Evolutionary conservation across 306 rosid genomes (phyloP).

Genomic region (Spatholobus suberectus): DNA sequence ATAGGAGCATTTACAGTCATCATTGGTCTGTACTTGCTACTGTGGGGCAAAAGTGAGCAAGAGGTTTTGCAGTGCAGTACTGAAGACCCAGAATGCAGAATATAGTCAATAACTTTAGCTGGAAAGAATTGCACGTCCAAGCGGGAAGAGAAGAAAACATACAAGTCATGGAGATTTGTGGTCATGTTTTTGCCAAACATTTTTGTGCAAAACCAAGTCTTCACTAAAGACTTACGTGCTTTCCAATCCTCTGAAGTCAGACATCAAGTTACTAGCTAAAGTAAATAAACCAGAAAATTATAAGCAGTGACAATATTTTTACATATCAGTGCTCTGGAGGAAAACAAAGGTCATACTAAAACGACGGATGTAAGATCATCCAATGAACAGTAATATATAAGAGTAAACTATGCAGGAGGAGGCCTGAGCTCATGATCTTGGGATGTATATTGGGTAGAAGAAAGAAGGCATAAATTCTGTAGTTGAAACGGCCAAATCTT

Average conservation of each 20-base stretch:
- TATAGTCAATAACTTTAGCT: neutral
- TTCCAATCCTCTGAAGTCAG: neutral
- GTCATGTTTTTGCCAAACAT: neutral
- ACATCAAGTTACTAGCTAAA: too few relatives aligned
- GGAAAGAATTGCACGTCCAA: neutral
- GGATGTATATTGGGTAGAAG: too few relatives aligned
- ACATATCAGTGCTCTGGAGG: too few relatives aligned
- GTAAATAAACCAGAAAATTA: too few relatives aligned
- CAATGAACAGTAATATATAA: too few relatives aligned
- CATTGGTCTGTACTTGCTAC: conserved; percentile 66
- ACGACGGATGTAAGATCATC: too few relatives aligned
- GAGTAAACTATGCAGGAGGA: too few relatives aligned
- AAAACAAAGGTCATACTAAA: too few relatives aligned
- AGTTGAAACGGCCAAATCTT: too few relatives aligned
- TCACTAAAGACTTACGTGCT: neutral
- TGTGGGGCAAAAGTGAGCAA: conserved; percentile 79
- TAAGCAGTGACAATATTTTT: too few relatives aligned
- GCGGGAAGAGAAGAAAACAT: neutral
- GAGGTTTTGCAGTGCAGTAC: conserved; percentile 15
- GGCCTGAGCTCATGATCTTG: too few relatives aligned
- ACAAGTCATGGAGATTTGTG: neutral
- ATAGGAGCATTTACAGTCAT: conserved; percentile 69
- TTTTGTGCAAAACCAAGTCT: neutral
- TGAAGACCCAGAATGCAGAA: conserved; percentile 38
- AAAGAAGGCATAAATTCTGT: too few relatives aligned